Base-by-base conservation (phyloP, 371 early-diverging fungal species). In the Syncephalastrum racemosum region DNA sequence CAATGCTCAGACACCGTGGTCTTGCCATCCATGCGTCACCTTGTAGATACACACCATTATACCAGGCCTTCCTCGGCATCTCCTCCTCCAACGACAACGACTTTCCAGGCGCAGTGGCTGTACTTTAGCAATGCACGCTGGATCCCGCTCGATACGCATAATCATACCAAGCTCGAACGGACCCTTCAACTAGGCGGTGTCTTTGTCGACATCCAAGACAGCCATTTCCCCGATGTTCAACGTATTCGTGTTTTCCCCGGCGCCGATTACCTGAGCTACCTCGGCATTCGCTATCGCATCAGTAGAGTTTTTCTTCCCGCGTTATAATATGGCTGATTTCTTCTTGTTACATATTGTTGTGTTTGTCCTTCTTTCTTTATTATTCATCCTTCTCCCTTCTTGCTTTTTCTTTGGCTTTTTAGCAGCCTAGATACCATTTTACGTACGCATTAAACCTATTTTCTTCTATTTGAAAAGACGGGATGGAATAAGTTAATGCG, bases 271-370 rank as follows among this genome's bases (percentile, higher is more conserved):
- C 50, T 65, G 18, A 60, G 60, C 13, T 65, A 65, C 48, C 66
- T 65, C 14, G 66, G 66, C 14, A 60, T 60, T 10, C 66, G 66
- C 5, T 65, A 65, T 27, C 60, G 60, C n/a, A 57, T 65, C 39
- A 60, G 66, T 41, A 53, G 60, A 27, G 58, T 65, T 16, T 47
- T 65, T 4, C 47, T 65, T 1, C 66, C 66, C 10, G 48, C 56
- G 16, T 44, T 64, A 22, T 59, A 27, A 56, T 53, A 6, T 36
- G 5, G 36, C 12, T 10, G 10, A 31, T 31, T 5, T 31, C 10
- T 31, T 25, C 25, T 25, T 31, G 10, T 31, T 5, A 10, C 10
- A 10, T 25, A 2, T 25, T 31, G 10, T 31, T 8, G 10, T 31
- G 36, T 12, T 8, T 31, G 36, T 31, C 31, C 8, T 31, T 31